Base-by-base conservation (phyloP, 257 asterid genomes). In the Mitragyna speciosa region DNA sequence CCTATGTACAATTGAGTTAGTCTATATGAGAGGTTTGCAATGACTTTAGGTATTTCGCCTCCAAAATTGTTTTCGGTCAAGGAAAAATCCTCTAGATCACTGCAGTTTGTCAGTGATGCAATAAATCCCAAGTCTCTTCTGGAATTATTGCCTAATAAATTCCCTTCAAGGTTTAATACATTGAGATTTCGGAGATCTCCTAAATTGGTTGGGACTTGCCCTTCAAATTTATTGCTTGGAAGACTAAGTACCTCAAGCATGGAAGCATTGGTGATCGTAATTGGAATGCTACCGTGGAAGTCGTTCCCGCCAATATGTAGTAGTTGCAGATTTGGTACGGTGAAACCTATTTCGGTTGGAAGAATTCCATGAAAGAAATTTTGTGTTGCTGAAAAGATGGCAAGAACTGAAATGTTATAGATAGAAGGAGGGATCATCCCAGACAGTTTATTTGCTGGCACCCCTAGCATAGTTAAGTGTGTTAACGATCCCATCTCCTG, bases 21-120 rank as follows among this genome's bases (percentile, higher is more conserved):
- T 5, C 52, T 9, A 39, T 15, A n/a, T 4, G 90, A 84, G 71
- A 87, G 78, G 67, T 88, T 88, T 6, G 67, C 74, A 31, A 88
- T 12, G 6, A 87, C 49, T 28, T 15, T 54, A 7, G 88, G 91
- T 52, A 87, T 48, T 6, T 47, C 20, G 24, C 89, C 89, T 43
- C 75, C 78, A 8, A 85, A 66, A 36, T 26, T 73, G 63, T 86
- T 88, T 0, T 4, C 41, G 14, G 49, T 16, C 19, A 84, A 70
- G 12, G 19, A 49, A 76, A 85, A 17, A 6, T 0, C 0, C 9
- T 30, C 7, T 7, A 88, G 77, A 6, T 24, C 73, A 9, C 81
- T 82, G 73, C 85, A 75, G 75, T 88, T 88, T 11, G 33, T 77
- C 77, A 83, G 7, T 22, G 86, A 76, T 54, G 72, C 56, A n/a